These are phyloP conservation scores for Hymenoscyphus fraxineus DNA, from an alignment of 2,329 filamentous ascomycete species.

Conservation along the genomic window DNA sequence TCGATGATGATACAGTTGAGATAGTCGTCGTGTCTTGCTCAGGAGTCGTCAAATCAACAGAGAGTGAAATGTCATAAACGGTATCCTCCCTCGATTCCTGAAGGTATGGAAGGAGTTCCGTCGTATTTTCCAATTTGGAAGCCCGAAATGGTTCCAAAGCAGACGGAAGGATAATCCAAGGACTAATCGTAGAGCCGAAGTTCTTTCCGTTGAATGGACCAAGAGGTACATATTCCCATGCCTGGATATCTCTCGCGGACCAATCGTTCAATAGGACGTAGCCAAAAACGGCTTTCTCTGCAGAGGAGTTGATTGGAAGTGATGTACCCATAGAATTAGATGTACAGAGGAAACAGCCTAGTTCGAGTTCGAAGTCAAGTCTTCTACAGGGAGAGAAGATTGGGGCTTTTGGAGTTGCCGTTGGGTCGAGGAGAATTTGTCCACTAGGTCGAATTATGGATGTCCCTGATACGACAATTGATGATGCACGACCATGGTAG, in stretches of 20 bases:
- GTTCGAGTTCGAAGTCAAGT: constrained; percentile 76
- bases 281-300: constrained; percentile 71
- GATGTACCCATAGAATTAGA: constrained; percentile 62
- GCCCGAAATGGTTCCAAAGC: constrained; percentile 67
- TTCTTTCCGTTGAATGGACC: constrained; percentile 84
- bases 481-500: constrained; percentile 75
- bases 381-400: constrained; percentile 60
- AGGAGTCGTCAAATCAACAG: constrained; percentile 58
- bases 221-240: constrained; percentile 79
- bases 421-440: constrained; percentile 65
- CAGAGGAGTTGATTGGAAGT: constrained; percentile 51
- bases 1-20: constrained; percentile 55
- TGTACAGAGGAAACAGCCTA: constrained; percentile 69
- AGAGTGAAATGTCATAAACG: constrained; percentile 66
- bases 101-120: constrained; percentile 58
- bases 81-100: constrained; percentile 51
- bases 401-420: constrained; percentile 52
- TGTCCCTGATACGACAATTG: constrained; percentile 69
- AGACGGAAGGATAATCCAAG: constrained; percentile 75
- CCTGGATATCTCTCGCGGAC: constrained; percentile 78
- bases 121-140: constrained; percentile 51
- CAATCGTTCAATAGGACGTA: constrained; percentile 84
- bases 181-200: constrained; percentile 72
- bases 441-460: constrained; percentile 60
- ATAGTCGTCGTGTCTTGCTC: constrained; percentile 54